Evolutionary conservation across 768 basidiomycete species (phyloP), one percentile per base, ranked within the genome.

Genomic region (Phanerochaete carnosa): DNA sequence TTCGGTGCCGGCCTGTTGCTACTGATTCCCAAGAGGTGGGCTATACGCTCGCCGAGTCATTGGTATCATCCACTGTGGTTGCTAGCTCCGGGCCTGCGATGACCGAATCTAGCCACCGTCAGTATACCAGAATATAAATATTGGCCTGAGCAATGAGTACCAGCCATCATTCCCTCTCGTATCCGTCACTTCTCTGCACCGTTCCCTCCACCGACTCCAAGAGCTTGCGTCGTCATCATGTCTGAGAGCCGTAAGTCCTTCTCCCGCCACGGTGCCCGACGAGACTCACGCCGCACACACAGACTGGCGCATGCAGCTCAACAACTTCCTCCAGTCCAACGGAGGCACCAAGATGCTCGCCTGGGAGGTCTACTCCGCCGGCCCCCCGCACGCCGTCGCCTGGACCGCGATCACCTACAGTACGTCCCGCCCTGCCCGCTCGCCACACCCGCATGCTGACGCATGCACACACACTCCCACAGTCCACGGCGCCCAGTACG

Each of bases 221-320:
- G 22, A 45, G 25, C 8, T 35, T 2, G n/a, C 16, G 22, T 43
- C 2, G 4, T 29, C 30, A 35, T 30, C 16, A 64, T 60, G 63
- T 58, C 63, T 55, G 57, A 61, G 12, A 57, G 58, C 64, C 68
- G 69, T 70, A 50, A 23, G 66, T 65, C 6, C 26, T 1, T 25
- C 30, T 9, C 5, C 45, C 35, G 33, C 23, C 55, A 13, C 16
- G 33, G 26, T 16, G 6, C n/a, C 15, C 39, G 26, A 25, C 33
- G 19, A 30, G 35, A 28, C 37, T 54, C 43, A 53, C 29, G n/a
- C 22, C 11, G 43, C 39, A 26, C 12, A 45, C 28, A 23, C 33
- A 71, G 72, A 72, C 64, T 71, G 68, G 65, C 69, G 69, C 45
- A 72, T 70, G 68, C 62, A 66, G 39, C 68, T 72, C 59, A 71